phyloP scores from a whole-genome alignment of 2,329 filamentous ascomycete species.

The Fusarium vanettenii region DNA sequence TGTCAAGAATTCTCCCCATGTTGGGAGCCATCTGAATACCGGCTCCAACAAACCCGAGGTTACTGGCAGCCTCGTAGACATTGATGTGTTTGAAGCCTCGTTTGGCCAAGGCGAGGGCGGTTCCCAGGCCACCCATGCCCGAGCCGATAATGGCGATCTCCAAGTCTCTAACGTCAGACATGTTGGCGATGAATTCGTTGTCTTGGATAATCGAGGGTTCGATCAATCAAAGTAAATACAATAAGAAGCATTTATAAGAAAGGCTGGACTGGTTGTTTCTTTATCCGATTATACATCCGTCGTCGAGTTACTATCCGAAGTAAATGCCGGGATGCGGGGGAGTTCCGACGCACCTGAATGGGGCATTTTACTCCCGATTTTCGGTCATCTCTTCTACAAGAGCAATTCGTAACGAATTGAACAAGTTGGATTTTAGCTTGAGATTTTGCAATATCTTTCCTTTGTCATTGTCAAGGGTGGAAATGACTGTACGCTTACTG shows the following conservation, averaged over 20 bases:
- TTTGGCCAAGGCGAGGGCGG: conserved; percentile 52
- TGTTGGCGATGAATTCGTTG: neutral
- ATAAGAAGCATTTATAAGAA: neutral
- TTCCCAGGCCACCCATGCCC: conserved; percentile 55
- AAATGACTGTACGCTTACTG: neutral
- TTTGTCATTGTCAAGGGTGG: neutral
- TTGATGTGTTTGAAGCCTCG: conserved; percentile 42
- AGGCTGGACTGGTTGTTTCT: conserved; percentile 20
- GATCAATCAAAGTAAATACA: neutral
- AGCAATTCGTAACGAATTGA: neutral
- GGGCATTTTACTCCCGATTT: neutral
- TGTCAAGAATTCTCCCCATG: conserved; percentile 80
- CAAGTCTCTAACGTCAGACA: conserved; percentile 34
- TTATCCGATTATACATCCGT: conserved; percentile 25
- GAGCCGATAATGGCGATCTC: conserved; percentile 41
- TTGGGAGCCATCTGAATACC: conserved; percentile 89
- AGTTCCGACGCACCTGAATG: conserved; percentile 20
- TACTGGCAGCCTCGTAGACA: conserved; percentile 41
- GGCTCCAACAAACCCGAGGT: conserved; percentile 70
- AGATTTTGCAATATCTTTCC: neutral
- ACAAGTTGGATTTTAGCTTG: neutral
- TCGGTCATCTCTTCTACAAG: neutral
- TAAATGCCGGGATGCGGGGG: conserved; percentile 38
- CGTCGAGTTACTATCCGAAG: conserved; percentile 19
- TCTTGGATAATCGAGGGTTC: no score